Evolutionary conservation across 768 basidiomycete genomes (phyloP), one percentile per base, ranked within the genome.

Genomic region (Phaffia tasmanica): DNA sequence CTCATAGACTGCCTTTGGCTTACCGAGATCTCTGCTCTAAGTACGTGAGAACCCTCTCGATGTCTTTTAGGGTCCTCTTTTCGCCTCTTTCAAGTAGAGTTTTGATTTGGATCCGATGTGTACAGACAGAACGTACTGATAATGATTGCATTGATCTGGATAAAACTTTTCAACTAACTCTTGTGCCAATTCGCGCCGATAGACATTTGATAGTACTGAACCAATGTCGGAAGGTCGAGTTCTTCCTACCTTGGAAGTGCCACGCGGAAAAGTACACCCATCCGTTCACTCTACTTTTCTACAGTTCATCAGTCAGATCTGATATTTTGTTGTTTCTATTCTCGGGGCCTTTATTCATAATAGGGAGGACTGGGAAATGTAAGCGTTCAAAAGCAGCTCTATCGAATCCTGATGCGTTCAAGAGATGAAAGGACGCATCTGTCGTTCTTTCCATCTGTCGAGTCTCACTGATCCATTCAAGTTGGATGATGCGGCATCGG

Each of bases 321-420:
- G 56, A 32, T 7, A 11, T 23, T 16, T 8, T 27, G 29, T 8
- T 14, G 25, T 15, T 32, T 23, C 27, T 27, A 8, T 21, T 25
- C 56, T 32, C 14, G 25, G 57, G 4, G 19, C 57, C 25, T 32
- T 58, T 19, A 29, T 32, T 4, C 35, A 42, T 58, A 9, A 9
- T 19, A 60, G 58, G 58, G 58, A 60, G 58, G 58, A 60, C n/a
- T 60, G 48, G 42, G 58, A 60, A 32, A 60, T 60, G 58, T 60
- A 46, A 30, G 57, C 18, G 11, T 11, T 42, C 35, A 11, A 4
- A 4, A 11, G 4, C 35, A 11, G 11, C 35, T 42, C 11, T 42
- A 11, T 42, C 35, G 11, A 42, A 5, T 42, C 35, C 11, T 42
- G 4, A 42, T 42, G 11, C 35, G 35, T 42, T 42, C 11, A 42